These are phyloP conservation scores for Boletus reticulatus DNA, from an alignment of 768 basidiomycete genomes.

Conservation along the genomic window DNA sequence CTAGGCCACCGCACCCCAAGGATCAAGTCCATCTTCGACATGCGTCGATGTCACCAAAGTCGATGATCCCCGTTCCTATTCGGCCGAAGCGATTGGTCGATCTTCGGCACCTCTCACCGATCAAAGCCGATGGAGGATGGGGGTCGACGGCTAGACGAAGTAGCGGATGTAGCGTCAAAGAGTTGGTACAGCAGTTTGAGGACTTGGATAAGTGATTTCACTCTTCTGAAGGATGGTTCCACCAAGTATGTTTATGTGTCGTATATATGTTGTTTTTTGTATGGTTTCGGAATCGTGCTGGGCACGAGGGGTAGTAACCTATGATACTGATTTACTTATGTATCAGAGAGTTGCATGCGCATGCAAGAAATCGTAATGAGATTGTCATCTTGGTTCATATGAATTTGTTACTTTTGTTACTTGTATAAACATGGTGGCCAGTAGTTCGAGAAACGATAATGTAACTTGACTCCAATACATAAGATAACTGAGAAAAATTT, in stretches of 20 bases:
- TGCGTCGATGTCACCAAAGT: slow-evolving; percentile 38
- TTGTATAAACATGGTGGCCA: neutral
- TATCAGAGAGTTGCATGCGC: too few relatives aligned
- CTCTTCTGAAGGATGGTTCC: neutral
- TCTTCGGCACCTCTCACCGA: slow-evolving; percentile 42
- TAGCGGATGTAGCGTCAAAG: slow-evolving; percentile 71
- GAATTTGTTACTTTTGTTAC: neutral
- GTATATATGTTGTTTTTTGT: slow-evolving; percentile 2
- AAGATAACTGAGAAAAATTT: neutral
- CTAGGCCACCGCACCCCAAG: slow-evolving; percentile 52
- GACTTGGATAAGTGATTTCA: slow-evolving; percentile 17
- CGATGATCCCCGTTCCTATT: slow-evolving; percentile 44
- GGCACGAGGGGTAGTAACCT: slow-evolving; percentile 1
- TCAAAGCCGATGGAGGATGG: slow-evolving; percentile 34
- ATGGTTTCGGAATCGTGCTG: slow-evolving; percentile 15
- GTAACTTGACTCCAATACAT: neutral
- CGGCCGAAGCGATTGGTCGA: slow-evolving; percentile 53
- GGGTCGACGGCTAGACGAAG: slow-evolving; percentile 45
- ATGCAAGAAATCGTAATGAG: neutral
- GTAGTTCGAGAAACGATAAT: neutral
- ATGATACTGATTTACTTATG: neutral
- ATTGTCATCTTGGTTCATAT: neutral
- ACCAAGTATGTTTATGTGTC: neutral
- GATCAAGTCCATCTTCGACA: slow-evolving; percentile 64
- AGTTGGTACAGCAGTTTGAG: slow-evolving; percentile 66